These are phyloP conservation scores for Aspergillus sojae DNA, from an alignment of 2,329 filamentous ascomycete genomes.

Conservation along the genomic window DNA sequence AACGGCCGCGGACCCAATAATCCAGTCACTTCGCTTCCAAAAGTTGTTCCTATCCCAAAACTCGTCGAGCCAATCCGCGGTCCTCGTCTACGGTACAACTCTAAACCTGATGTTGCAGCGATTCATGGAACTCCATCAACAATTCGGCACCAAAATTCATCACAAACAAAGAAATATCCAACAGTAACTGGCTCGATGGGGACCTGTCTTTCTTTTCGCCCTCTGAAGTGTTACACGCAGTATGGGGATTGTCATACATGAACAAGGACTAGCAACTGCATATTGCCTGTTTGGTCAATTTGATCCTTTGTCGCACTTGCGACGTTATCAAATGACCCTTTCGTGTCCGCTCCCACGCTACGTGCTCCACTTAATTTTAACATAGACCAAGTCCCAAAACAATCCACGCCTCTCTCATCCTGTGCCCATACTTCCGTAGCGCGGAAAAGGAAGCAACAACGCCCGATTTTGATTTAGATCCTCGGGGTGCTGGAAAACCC, in stretches of 20 bases:
- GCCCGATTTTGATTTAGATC: conserved; percentile 21
- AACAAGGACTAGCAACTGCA: not conserved
- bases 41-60: conserved; percentile 2
- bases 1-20: conserved; percentile 6
- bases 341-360: conserved; percentile 22
- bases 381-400: conserved; percentile 15
- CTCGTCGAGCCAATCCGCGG: conserved; percentile 7
- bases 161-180: not conserved
- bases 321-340: conserved; percentile 16
- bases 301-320: conserved; percentile 1
- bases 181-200: not conserved
- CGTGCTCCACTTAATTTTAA: conserved; percentile 19
- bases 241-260: not conserved
- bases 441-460: conserved; percentile 21
- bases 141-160: not conserved
- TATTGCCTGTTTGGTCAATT: not conserved
- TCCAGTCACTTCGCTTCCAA: conserved; percentile 7
- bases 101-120: not conserved
- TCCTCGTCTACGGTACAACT: not conserved
- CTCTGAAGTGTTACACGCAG: not conserved
- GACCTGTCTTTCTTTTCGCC: not conserved
- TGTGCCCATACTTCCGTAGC: conserved; percentile 10
- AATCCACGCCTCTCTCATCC: conserved; percentile 15
- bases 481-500: conserved; percentile 25
- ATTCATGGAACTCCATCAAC: conserved; percentile 2